Evolutionary conservation across 2,329 filamentous ascomycete species (phyloP).

Genomic region (Helicocarpus griseus): DNA sequence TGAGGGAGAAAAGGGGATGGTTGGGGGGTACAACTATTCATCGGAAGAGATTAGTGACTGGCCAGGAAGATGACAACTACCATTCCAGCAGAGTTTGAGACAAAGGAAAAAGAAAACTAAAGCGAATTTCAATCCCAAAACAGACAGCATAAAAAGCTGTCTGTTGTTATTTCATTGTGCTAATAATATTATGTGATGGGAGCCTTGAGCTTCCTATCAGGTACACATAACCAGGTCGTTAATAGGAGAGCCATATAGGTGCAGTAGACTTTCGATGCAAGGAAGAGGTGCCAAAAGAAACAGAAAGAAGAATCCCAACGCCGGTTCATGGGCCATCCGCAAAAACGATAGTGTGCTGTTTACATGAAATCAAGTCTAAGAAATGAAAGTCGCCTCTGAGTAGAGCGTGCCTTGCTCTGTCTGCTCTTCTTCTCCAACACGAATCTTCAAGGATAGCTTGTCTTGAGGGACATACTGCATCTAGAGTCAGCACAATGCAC

Average conservation of each 20-base stretch:
- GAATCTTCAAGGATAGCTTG: constrained; percentile 67
- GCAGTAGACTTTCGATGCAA: neutral
- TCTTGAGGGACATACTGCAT: constrained; percentile 58
- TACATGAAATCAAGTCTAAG: constrained; percentile 29
- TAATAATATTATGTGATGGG: neutral
- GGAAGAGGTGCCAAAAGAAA: neutral
- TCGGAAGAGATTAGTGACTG: too few species aligned
- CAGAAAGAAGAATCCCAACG: constrained; percentile 8
- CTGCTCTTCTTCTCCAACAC: constrained; percentile 69
- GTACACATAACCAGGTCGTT: neutral
- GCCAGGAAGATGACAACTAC: too few species aligned
- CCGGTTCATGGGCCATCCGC: constrained; percentile 14
- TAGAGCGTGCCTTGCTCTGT: constrained; percentile 71
- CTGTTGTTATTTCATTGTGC: neutral
- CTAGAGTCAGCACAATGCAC: constrained; percentile 15
- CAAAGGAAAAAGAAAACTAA: too few species aligned
- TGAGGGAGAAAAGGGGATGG: neutral
- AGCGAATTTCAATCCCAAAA: neutral
- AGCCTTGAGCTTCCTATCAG: neutral
- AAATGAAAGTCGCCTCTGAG: constrained; percentile 94
- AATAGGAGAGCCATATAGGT: neutral
- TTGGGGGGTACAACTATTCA: too few species aligned
- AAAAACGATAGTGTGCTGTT: constrained; percentile 20
- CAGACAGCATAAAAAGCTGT: neutral
- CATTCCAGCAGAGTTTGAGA: too few species aligned